Evolutionary conservation across 768 basidiomycete genomes (phyloP).

Genomic region (Amanita rubescens): DNA sequence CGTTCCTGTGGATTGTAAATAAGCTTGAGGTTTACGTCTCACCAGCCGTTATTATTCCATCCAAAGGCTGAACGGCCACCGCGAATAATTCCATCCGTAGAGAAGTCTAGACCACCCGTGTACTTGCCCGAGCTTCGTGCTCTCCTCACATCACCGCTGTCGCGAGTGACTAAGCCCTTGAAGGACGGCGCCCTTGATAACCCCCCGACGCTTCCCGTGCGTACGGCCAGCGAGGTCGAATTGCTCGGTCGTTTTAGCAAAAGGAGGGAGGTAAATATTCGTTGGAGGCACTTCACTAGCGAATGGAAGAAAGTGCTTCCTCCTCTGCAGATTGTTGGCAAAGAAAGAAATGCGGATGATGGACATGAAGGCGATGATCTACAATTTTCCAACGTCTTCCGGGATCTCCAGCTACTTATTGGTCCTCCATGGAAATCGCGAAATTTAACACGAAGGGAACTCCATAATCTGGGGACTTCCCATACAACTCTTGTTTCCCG

Average conservation of each 20-base stretch:
- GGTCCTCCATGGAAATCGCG: not conserved
- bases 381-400: not conserved
- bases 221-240: constrained; percentile 50
- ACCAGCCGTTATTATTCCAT: constrained; percentile 50
- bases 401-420: not conserved
- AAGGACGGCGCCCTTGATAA: constrained; percentile 28
- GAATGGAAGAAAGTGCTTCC: constrained; percentile 51
- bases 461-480: not conserved
- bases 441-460: not conserved
- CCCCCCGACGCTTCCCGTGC: constrained; percentile 52
- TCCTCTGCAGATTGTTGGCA: constrained; percentile 38
- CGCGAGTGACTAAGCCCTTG: constrained; percentile 42
- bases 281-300: constrained; percentile 53
- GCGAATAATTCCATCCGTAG: constrained; percentile 42
- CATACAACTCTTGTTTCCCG: not conserved
- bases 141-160: constrained; percentile 47
- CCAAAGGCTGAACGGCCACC: constrained; percentile 32
- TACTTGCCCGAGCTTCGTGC: constrained; percentile 57
- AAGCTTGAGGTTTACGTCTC: not conserved
- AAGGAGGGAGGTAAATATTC: constrained; percentile 66
- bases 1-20: not conserved
- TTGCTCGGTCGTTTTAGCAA: constrained; percentile 63
- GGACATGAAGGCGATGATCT: not conserved
- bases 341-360: not conserved
- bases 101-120: constrained; percentile 53